phyloP scores from a whole-genome alignment of 768 basidiomycete species.

The Albatrellus ellisii region DNA sequence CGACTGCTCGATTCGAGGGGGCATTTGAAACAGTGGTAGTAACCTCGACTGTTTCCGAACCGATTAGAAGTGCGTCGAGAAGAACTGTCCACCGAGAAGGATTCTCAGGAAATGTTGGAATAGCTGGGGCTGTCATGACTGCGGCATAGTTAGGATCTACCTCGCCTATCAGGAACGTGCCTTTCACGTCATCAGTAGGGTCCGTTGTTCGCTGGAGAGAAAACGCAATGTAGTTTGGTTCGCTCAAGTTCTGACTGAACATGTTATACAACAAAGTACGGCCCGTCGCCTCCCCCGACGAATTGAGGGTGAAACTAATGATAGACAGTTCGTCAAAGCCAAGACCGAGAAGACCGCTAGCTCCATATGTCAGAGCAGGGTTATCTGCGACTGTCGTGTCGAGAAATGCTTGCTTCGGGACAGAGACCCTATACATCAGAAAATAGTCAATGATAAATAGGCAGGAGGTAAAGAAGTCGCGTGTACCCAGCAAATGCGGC shows the following conservation, averaged over 20 bases:
- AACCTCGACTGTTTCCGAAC: slow-evolving; percentile 35
- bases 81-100: slow-evolving; percentile 70
- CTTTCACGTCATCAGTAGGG: slow-evolving; percentile 39
- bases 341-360: slow-evolving; percentile 59
- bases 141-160: slow-evolving; percentile 46
- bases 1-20: slow-evolving; percentile 59
- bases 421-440: slow-evolving; percentile 34
- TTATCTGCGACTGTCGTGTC: slow-evolving; percentile 53
- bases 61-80: slow-evolving; percentile 58
- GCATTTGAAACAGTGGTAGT: slow-evolving; percentile 41
- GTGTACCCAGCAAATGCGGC: slow-evolving; percentile 64
- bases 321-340: slow-evolving; percentile 70
- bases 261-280: slow-evolving; percentile 65
- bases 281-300: slow-evolving; percentile 44
- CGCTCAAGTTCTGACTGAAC: slow-evolving; percentile 50
- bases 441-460: background rate
- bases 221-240: slow-evolving; percentile 76
- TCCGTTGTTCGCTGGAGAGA: slow-evolving; percentile 51
- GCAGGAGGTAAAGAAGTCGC: slow-evolving; percentile 10
- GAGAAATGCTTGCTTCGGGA: slow-evolving; percentile 60
- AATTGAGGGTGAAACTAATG: slow-evolving; percentile 49
- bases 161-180: slow-evolving; percentile 67
- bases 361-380: slow-evolving; percentile 60
- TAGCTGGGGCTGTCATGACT: slow-evolving; percentile 41
- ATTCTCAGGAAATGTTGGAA: slow-evolving; percentile 61